Conservation (phyloP, 495 filamentous ascomycete species). For the Glonium stellatum region DNA sequence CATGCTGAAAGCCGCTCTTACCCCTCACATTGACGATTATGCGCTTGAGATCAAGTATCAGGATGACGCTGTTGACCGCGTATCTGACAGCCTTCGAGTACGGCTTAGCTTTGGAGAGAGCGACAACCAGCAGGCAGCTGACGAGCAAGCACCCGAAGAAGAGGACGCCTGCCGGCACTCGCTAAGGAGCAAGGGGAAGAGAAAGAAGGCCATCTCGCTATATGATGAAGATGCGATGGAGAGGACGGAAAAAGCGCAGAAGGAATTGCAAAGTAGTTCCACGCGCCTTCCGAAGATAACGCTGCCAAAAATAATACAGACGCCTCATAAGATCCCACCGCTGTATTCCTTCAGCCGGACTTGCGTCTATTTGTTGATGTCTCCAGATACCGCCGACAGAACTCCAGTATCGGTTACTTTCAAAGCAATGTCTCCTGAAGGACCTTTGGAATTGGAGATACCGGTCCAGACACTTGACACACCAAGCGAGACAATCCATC, state of each 20-base stretch:
- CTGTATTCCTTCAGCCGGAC: slow-evolving; percentile 58
- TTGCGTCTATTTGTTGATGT: slow-evolving; percentile 55
- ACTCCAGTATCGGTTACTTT: slow-evolving; percentile 52
- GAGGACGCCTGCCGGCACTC: too few species aligned
- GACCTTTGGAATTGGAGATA: slow-evolving; percentile 54
- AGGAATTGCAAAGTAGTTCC: too few species aligned
- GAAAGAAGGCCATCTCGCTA: slow-evolving; percentile 55
- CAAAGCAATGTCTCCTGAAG: slow-evolving; percentile 45
- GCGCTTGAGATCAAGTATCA: slow-evolving; percentile 53
- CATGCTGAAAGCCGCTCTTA: slow-evolving; percentile 30
- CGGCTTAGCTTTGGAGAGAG: slow-evolving; percentile 16
- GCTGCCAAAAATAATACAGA: slow-evolving; percentile 51
- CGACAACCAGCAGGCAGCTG: slow-evolving; percentile 1
- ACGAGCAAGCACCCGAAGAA: slow-evolving; percentile 35
- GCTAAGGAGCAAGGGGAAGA: too few species aligned
- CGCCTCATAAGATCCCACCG: slow-evolving; percentile 53
- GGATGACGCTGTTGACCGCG: slow-evolving; percentile 44
- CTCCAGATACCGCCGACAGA: slow-evolving; percentile 39
- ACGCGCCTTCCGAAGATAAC: slow-evolving; percentile 43
- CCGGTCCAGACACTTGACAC: slow-evolving; percentile 44
- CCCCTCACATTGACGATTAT: slow-evolving; percentile 50
- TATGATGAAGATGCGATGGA: slow-evolving; percentile 43
- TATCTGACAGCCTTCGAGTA: slow-evolving; percentile 38
- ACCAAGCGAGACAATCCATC: slow-evolving; percentile 54
- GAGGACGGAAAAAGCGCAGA: slow-evolving; percentile 27